Evolutionary conservation across 2,329 filamentous ascomycete genomes (phyloP), one percentile per base, ranked within the genome.

Genomic region (Rosellinia necatrix): DNA sequence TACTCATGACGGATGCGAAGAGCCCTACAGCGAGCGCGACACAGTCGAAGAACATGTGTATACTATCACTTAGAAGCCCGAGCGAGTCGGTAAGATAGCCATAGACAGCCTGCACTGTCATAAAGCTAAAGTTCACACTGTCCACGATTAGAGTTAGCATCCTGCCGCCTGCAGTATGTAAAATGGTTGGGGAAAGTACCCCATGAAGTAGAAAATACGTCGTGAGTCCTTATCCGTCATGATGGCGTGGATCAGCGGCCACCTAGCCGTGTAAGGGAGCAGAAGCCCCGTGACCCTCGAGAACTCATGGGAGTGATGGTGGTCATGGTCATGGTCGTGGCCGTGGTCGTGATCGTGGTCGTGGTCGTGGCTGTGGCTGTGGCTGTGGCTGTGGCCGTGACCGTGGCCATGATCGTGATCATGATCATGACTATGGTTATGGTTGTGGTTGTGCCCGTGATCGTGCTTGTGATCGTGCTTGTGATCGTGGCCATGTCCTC

Each of bases 151-250:
- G 50, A 10, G 37, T 64, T 40, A 65, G 53, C 32, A 56, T 29
- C 21, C 19, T n/a, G 8, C 19, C 6, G 12, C 5, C 22, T 54
- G 15, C 22, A 41, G 19, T 15, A 6, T n/a, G n/a, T 17, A 3
- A 68, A 53, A 13, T 32, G 17, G 50, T 10, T 9, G 4, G 53
- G 43, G 37, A 7, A 56, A 17, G 4, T 13, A 96, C 90, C 81
- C 83, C 85, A 96, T 96, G 66, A 97, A 99, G 74, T 99, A 99
- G 64, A 96, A 96, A 61, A 99, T 97, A 40, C 93, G 85, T 56
- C 94, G 84, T 13, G 93, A 97, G 71, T 99, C 93, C 67, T 91
- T 92, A 68, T 97, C 93, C 12, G 87, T 85, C 66, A 99, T 76
- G 56, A 99, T 91, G 49, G 91, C 88, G 69, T 97, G 87, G 15